Base-by-base conservation (phyloP, 2,329 filamentous ascomycete genomes). In the Metarhizium humberi region DNA sequence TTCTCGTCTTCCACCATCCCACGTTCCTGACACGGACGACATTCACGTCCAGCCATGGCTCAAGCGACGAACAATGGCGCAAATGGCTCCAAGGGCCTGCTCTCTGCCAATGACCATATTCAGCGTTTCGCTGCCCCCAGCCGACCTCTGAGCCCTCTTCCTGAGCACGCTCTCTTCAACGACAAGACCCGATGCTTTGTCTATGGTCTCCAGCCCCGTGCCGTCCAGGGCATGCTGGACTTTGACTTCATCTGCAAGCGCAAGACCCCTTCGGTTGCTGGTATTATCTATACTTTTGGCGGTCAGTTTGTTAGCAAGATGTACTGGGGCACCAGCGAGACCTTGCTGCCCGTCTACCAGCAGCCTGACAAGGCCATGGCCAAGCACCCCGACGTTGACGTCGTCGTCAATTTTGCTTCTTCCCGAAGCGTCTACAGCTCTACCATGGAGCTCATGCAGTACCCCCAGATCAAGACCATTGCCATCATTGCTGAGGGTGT, bases 231-330 rank as follows among this genome's bases (percentile, higher is more conserved):
- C 73, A 92, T 92, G 87, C 88, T 99, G 73, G 94, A 99, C 77
- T 99, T 99, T 75, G 94, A 99, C 82, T 99, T 97, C 84, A 99
- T 99, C 79, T 99, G 94, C 91, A 97, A 97, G 86, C 90, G 94
- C 69, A 83, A 86, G 72, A 95, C 89, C 58, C 94, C 94, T 62
- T 99, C 94, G 57, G 94, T 99, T 57, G 94, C 94, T 63, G 94
- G 92, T 72, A 97, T 99, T 78, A 97, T 99, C 82, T 99, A 99
- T 82, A 96, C 94, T 67, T 99, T 99, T 71, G 94, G 94, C 73
- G 94, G 94, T 65, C 94, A 99, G 78, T 99, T 99, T 85, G 94
- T 99, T 73, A 96, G 91, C 86, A 99, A 99, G 87, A 97, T 99
- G 94, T 99, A 99, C 88, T 99, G 94, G 94, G 94, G 94, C 70